These are phyloP conservation scores for Cladorrhinum samala DNA, from an alignment of 495 filamentous ascomycete genomes.

Conservation along the genomic window DNA sequence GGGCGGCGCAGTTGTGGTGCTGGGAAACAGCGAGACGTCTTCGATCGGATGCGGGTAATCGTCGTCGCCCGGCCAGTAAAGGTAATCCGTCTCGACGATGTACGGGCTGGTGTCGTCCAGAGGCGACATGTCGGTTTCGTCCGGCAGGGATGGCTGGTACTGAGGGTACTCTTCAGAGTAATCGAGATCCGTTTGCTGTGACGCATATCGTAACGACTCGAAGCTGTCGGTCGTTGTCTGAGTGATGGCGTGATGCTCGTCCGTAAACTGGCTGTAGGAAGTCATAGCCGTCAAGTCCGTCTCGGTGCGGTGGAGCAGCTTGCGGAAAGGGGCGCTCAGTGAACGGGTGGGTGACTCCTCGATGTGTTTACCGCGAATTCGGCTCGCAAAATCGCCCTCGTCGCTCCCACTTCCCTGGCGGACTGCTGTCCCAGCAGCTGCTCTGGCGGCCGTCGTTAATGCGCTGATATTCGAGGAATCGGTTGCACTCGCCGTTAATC, in stretches of 20 bases:
- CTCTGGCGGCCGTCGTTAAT: constrained; percentile 6
- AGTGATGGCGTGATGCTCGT: constrained; percentile 40
- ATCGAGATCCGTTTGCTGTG: constrained; percentile 21
- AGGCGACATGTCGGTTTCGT: constrained; percentile 7
- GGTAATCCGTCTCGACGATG: constrained; percentile 46
- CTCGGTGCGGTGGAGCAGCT: constrained; percentile 24
- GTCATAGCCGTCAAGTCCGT: constrained; percentile 19
- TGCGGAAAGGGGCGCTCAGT: constrained; percentile 14
- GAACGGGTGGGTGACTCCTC: constrained; percentile 24
- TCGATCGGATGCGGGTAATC: constrained; percentile 36
- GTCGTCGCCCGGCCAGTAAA: constrained; percentile 43
- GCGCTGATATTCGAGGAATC: constrained; percentile 31
- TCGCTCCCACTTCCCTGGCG: constrained; percentile 22
- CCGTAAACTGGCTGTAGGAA: constrained; percentile 26
- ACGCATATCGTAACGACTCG: constrained; percentile 28
- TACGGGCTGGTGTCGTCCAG: constrained; percentile 31
- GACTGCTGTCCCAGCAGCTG: constrained; percentile 15
- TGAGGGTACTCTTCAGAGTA: constrained; percentile 12
- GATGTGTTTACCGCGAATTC: constrained; percentile 30
- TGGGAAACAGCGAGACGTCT: constrained; percentile 9
- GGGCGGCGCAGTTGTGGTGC: constrained; percentile 22
- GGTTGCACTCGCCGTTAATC: constrained; percentile 35
- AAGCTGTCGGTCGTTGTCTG: constrained; percentile 39
- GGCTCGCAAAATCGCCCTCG: constrained; percentile 31
- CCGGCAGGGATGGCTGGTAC: not conserved